A percentile compares a stretch with the other conserved stretches of the same genome.
Conservation (phyloP, 495 filamentous ascomycete species). For the Tetracladium setigerum region DNA sequence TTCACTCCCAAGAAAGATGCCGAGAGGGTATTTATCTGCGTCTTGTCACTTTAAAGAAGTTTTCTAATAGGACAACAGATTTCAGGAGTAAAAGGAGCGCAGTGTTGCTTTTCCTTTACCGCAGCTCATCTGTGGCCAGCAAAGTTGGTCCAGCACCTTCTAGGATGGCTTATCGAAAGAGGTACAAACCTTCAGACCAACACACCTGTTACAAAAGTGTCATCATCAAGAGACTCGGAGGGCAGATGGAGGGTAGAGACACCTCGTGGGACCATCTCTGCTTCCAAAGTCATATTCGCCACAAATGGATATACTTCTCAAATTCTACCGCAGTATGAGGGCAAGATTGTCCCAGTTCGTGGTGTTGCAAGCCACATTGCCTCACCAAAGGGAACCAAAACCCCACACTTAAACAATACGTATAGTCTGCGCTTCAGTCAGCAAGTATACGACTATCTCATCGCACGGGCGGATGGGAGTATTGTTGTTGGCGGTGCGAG, state of each 20-base stretch:
- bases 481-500: constrained; percentile 46
- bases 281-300: constrained; percentile 18
- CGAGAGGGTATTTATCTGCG: constrained; percentile 31
- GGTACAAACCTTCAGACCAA: constrained; percentile 57
- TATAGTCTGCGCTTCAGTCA: neutral
- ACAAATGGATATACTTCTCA: constrained; percentile 21
- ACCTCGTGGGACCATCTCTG: constrained; percentile 12
- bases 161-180: constrained; percentile 39
- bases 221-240: constrained; percentile 22
- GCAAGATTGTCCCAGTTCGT: constrained; percentile 10
- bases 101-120: constrained; percentile 45
- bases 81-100: constrained; percentile 32
- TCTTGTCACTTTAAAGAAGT: constrained; percentile 70
- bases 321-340: constrained; percentile 12
- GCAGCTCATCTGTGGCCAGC: constrained; percentile 60
- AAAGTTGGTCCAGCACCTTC: constrained; percentile 50
- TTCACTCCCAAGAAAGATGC: constrained; percentile 32
- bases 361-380: constrained; percentile 13
- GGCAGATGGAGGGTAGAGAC: constrained; percentile 23
- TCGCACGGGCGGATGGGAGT: constrained; percentile 40
- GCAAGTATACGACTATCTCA: constrained; percentile 37
- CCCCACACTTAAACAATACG: constrained; percentile 4
- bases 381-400: neutral
- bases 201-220: constrained; percentile 39
- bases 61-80: constrained; percentile 10